phyloP scores from a whole-genome alignment of 345 rosid genomes.

The Excoecaria agallocha region DNA sequence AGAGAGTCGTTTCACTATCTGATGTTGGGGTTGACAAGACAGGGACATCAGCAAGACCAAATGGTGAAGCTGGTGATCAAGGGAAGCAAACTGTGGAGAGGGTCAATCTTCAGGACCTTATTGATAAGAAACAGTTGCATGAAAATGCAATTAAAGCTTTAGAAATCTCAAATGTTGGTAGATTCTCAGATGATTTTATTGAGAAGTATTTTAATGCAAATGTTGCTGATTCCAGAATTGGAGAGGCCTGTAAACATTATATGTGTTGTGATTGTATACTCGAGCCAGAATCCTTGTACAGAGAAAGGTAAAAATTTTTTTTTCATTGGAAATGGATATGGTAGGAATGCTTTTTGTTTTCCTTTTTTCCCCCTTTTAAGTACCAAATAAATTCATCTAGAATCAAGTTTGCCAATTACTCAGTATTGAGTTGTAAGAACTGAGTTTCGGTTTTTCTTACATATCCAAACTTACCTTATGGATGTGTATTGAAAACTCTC shows the following conservation, averaged over 20 bases:
- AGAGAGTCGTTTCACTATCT: conserved; percentile 49
- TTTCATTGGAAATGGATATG: not conserved
- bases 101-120: conserved; percentile 21
- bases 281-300: conserved; percentile 53
- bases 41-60: conserved; percentile 37
- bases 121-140: conserved; percentile 23
- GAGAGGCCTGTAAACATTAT: conserved; percentile 58
- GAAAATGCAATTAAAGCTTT: conserved; percentile 8
- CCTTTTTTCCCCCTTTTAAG: not conserved
- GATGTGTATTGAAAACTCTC: not conserved
- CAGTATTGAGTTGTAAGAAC: not conserved
- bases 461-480: not conserved
- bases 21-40: conserved; percentile 32
- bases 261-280: conserved; percentile 64
- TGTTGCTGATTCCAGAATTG: conserved; percentile 54
- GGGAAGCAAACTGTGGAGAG: conserved; percentile 10
- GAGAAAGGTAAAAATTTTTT: conserved; percentile 47
- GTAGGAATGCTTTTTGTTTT: not conserved
- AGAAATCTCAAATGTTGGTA: conserved; percentile 19
- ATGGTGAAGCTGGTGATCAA: conserved; percentile 32
- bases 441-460: not conserved
- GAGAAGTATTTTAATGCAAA: conserved; percentile 51
- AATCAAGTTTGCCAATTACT: not conserved
- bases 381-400: not conserved
- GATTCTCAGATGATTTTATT: conserved; percentile 51